These are phyloP conservation scores for Ustilago bromivora DNA, from an alignment of 1,284 basidiomycete genomes.

Conservation along the genomic window DNA sequence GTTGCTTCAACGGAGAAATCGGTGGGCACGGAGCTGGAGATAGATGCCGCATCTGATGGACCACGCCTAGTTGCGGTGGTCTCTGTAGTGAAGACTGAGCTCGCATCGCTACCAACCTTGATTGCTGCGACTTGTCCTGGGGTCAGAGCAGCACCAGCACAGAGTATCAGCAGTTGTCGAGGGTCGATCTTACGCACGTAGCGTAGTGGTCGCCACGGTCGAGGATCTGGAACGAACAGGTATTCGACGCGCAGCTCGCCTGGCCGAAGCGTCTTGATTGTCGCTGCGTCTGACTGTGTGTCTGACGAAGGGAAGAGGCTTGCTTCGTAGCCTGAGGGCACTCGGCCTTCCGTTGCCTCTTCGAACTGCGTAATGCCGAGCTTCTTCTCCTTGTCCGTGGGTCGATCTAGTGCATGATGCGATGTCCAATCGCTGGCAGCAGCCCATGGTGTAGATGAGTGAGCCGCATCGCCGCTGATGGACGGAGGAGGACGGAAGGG, in stretches of 20 bases:
- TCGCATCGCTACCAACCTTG: slow-evolving; percentile 32
- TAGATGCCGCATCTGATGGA: slow-evolving; percentile 18
- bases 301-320: slow-evolving; percentile 17
- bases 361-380: slow-evolving; percentile 53
- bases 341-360: slow-evolving; percentile 47
- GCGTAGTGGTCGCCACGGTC: slow-evolving; percentile 61
- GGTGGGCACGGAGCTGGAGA: slow-evolving; percentile 40
- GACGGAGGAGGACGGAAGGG: slow-evolving; percentile 38
- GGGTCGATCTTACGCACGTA: slow-evolving; percentile 66
- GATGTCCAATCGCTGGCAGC: slow-evolving; percentile 32
- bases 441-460: slow-evolving; percentile 40
- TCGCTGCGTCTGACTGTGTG: slow-evolving; percentile 22
- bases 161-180: slow-evolving; percentile 65
- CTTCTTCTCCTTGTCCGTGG: slow-evolving; percentile 46
- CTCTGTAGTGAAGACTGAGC: slow-evolving; percentile 25
- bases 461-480: slow-evolving; percentile 29
- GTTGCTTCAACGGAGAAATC: slow-evolving; percentile 37
- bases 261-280: slow-evolving; percentile 22
- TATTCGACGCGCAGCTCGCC: slow-evolving; percentile 44
- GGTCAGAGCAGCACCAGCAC: slow-evolving; percentile 54
- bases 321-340: slow-evolving; percentile 45
- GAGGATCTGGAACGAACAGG: slow-evolving; percentile 65
- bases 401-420: slow-evolving; percentile 47
- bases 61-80: slow-evolving; percentile 8
- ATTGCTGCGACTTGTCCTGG: slow-evolving; percentile 44